Percentiles rank a stretch among this genome's conserved stretches.
Evolutionary conservation across 1,139 yeast genomes (phyloP).

Genomic region (Lodderomyces parapsilosis): DNA sequence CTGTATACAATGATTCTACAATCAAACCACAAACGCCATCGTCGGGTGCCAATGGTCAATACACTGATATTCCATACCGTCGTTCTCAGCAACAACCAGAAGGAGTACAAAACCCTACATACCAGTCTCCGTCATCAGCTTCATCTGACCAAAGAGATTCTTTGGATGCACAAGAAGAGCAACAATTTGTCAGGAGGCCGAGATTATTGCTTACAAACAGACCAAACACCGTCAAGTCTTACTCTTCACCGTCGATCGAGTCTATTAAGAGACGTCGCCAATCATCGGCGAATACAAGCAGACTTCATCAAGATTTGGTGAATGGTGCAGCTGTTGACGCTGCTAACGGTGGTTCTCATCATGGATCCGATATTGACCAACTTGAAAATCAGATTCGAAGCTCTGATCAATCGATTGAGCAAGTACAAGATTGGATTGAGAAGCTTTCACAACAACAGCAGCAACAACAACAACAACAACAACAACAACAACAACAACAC

Average conservation of each 20-base stretch:
- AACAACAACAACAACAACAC: slow-evolving; percentile 18
- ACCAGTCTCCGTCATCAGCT: slow-evolving; percentile 3
- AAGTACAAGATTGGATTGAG: slow-evolving; percentile 59
- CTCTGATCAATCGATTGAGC: slow-evolving; percentile 57
- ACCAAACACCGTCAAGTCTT: slow-evolving; percentile 13
- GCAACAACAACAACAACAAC: slow-evolving; percentile 28
- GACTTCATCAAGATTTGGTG: slow-evolving; percentile 32
- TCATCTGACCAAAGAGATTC: background rate
- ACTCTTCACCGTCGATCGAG: slow-evolving; percentile 28
- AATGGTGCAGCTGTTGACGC: slow-evolving; percentile 16
- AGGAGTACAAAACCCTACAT: background rate
- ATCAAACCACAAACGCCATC: background rate
- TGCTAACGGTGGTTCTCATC: background rate
- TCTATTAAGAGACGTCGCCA: slow-evolving; percentile 20
- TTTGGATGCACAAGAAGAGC: background rate
- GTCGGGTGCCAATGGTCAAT: background rate
- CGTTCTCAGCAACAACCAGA: slow-evolving; percentile 1
- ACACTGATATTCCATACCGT: background rate
- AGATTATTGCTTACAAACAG: slow-evolving; percentile 7
- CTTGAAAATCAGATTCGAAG: slow-evolving; percentile 33
- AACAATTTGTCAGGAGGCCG: slow-evolving; percentile 10
- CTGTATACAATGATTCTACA: slow-evolving; percentile 67
- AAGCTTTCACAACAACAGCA: slow-evolving; percentile 41
- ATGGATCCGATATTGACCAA: background rate
- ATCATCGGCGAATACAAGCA: slow-evolving; percentile 19